A percentile compares a stretch with the other conserved stretches of the same genome.
These are phyloP conservation scores for Mortierella sp. DNA, from an alignment of 371 early-diverging fungal species.

Conservation along the genomic window DNA sequence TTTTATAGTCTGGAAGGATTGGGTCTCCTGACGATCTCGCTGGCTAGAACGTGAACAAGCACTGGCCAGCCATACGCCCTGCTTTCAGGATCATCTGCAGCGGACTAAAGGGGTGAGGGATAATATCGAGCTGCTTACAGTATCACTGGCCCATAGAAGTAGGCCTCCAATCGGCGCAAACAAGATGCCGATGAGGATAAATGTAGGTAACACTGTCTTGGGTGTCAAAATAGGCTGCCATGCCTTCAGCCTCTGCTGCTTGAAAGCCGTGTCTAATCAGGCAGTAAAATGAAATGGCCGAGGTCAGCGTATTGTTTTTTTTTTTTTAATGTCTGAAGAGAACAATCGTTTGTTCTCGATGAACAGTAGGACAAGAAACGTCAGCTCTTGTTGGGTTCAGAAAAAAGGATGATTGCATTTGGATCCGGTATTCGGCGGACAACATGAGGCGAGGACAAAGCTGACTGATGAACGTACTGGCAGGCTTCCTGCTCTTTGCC, in stretches of 20 bases:
- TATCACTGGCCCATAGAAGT: constrained; percentile 76
- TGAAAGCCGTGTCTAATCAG: constrained; percentile 89
- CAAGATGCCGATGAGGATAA: constrained; percentile 89
- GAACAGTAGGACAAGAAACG: not conserved
- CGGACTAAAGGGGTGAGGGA: not conserved
- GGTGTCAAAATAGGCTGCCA: constrained; percentile 99
- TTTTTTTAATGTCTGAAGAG: no score
- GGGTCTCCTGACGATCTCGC: no score
- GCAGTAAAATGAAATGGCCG: no score
- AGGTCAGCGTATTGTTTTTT: no score
- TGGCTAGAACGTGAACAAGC: no score
- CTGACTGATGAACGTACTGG: constrained; percentile 27
- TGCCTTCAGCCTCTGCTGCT: constrained; percentile 96
- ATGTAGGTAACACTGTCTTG: constrained; percentile 90
- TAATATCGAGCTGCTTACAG: constrained; percentile 60
- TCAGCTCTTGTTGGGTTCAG: no score
- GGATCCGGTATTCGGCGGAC: no score
- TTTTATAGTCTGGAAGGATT: no score
- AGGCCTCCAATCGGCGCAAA: constrained; percentile 94
- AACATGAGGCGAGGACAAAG: not conserved
- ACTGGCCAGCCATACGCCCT: no score
- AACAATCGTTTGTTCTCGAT: no score
- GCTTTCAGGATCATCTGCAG: not conserved
- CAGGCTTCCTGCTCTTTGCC: constrained; percentile 54
- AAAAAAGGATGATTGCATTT: not conserved